These are phyloP conservation scores for Metschnikowia anglica DNA, from an alignment of 805 yeast species.

Conservation along the genomic window DNA sequence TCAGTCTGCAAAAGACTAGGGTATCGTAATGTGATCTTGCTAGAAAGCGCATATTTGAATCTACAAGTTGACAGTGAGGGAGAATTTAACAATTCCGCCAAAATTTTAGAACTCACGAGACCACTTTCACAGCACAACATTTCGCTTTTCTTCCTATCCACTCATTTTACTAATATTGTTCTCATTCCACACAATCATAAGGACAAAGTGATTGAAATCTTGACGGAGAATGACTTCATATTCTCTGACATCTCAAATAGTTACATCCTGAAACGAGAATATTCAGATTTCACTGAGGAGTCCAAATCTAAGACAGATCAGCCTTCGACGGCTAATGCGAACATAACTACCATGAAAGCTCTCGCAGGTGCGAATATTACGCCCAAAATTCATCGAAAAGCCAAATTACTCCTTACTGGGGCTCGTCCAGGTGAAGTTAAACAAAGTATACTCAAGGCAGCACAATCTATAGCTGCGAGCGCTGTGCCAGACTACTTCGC, in stretches of 20 bases:
- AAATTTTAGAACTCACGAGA: slow-evolving; percentile 55
- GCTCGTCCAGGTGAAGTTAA: slow-evolving; percentile 52
- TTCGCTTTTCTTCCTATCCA: slow-evolving; percentile 59
- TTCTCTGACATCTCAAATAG: slow-evolving; percentile 47
- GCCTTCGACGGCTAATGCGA: background rate
- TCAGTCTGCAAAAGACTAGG: slow-evolving; percentile 29
- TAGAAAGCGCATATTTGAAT: slow-evolving; percentile 48
- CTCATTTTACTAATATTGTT: slow-evolving; percentile 64
- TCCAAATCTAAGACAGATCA: background rate
- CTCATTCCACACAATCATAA: slow-evolving; percentile 51
- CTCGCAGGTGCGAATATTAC: slow-evolving; percentile 28
- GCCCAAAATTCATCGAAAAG: slow-evolving; percentile 43
- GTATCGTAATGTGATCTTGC: slow-evolving; percentile 38
- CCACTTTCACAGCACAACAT: slow-evolving; percentile 59
- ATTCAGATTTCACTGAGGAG: background rate
- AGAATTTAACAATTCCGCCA: slow-evolving; percentile 45
- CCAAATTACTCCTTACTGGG: slow-evolving; percentile 53
- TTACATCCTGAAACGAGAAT: slow-evolving; percentile 27
- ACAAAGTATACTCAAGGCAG: slow-evolving; percentile 43
- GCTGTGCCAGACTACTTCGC: slow-evolving; percentile 49
- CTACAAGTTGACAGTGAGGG: slow-evolving; percentile 64
- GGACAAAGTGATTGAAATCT: slow-evolving; percentile 44
- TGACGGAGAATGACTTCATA: slow-evolving; percentile 43
- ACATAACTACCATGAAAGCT: slow-evolving; percentile 6
- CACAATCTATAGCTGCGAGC: slow-evolving; percentile 35